These are phyloP conservation scores for Suillus bovinus DNA, from an alignment of 768 basidiomycete genomes.

Conservation along the genomic window DNA sequence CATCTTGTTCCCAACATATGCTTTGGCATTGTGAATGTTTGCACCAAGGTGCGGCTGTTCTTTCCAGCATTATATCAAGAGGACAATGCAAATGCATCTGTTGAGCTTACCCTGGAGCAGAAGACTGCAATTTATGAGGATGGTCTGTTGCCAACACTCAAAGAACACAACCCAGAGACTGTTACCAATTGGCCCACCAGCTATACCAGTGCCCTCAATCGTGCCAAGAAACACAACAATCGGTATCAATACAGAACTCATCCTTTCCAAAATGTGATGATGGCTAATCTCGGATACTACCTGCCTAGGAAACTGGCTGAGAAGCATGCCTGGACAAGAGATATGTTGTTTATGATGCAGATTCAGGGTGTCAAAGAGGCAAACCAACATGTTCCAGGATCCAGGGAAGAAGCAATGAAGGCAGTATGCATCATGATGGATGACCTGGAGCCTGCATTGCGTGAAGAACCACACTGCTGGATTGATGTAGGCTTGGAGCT, in stretches of 20 bases:
- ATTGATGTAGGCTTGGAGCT: neutral
- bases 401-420: neutral
- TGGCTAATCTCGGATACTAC: neutral
- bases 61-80: neutral
- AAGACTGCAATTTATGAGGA: too few relatives aligned
- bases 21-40: neutral
- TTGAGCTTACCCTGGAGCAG: neutral
- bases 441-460: neutral
- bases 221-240: too few relatives aligned
- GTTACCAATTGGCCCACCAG: too few relatives aligned
- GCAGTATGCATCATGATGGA: accelerated
- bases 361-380: slow-evolving; percentile 3
- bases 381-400: neutral
- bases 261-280: neutral
- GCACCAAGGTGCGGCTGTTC: neutral
- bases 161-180: too few relatives aligned
- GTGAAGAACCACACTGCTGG: neutral
- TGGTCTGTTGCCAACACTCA: too few relatives aligned
- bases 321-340: neutral
- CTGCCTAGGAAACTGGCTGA: neutral
- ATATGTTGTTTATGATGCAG: neutral
- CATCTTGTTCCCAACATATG: neutral
- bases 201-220: too few relatives aligned
- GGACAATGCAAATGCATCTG: too few relatives aligned
- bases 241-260: too few relatives aligned